Evolutionary conservation across 495 filamentous ascomycete genomes (phyloP).

Genomic region (Aspergillus homomorphus): DNA sequence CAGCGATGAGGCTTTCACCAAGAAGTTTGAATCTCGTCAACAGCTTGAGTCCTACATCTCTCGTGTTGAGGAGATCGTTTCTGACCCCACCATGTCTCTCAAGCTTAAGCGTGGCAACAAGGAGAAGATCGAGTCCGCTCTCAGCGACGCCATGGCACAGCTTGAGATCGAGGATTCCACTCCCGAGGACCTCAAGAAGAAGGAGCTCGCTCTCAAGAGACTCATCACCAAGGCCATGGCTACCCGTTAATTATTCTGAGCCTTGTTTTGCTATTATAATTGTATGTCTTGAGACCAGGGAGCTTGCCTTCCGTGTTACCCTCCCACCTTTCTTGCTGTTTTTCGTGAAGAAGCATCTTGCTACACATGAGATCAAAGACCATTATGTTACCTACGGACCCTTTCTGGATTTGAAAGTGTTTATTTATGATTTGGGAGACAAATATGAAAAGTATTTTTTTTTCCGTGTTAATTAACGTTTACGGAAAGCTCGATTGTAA

Average conservation of each 20-base stretch:
- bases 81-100: conserved; percentile 90
- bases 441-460: conserved; percentile 37
- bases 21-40: conserved; percentile 97
- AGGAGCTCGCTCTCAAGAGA: conserved; percentile 97
- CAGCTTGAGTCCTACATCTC: conserved; percentile 99
- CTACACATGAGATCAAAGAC: conserved; percentile 8
- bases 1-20: conserved; percentile 96
- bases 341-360: conserved; percentile 8
- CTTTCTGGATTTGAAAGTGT: conserved; percentile 3
- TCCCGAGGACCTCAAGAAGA: conserved; percentile 98
- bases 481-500: too few species aligned
- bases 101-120: conserved; percentile 99
- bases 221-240: conserved; percentile 97
- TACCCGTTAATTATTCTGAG: conserved; percentile 60
- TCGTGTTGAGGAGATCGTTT: conserved; percentile 97
- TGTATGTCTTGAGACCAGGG: background rate
- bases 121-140: conserved; percentile 97
- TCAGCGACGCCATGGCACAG: conserved; percentile 82
- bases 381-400: background rate
- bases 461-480: too few species aligned
- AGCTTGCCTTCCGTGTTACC: background rate
- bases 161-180: conserved; percentile 83
- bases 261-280: background rate
- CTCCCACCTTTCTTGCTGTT: background rate
- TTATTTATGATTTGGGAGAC: conserved; percentile 14